A percentile compares a stretch with the other conserved stretches of the same genome.
Conservation (phyloP, 1,139 yeast species). For the Suhomyces wounanorum region DNA sequence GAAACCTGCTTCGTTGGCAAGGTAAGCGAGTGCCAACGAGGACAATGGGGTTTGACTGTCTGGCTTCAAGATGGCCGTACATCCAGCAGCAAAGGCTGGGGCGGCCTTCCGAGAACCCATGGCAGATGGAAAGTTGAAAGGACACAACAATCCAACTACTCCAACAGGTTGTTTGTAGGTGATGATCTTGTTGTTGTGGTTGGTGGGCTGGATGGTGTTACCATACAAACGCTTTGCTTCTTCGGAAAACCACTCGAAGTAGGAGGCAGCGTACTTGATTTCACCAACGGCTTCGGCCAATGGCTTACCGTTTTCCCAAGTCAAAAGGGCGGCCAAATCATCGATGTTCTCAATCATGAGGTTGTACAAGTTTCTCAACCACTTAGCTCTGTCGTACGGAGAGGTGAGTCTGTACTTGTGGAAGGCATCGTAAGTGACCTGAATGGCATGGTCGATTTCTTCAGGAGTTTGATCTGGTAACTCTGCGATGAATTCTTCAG, state of each 20-base stretch:
- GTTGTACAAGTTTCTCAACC: conserved; percentile 54
- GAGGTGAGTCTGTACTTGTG: conserved; percentile 55
- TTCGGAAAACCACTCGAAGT: conserved; percentile 49
- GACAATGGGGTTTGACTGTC: conserved; percentile 49
- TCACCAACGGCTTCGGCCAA: conserved; percentile 45
- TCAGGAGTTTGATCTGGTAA: conserved; percentile 59
- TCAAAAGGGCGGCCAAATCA: conserved; percentile 44
- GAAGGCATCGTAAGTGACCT: conserved; percentile 63
- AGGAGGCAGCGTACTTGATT: conserved; percentile 45
- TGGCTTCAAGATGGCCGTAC: conserved; percentile 49
- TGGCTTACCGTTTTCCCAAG: conserved; percentile 49
- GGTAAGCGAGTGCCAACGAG: conserved; percentile 47
- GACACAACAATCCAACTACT: conserved; percentile 50
- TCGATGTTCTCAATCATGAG: conserved; percentile 44
- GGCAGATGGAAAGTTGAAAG: conserved; percentile 51
- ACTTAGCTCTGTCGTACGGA: conserved; percentile 64
- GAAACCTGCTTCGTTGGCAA: conserved; percentile 47
- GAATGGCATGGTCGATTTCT: conserved; percentile 61
- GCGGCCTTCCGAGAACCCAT: conserved; percentile 53
- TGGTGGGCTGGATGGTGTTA: conserved; percentile 43
- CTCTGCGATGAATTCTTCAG: conserved; percentile 55
- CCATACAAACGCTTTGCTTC: conserved; percentile 47
- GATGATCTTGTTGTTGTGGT: conserved; percentile 39
- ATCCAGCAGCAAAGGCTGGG: conserved; percentile 53
- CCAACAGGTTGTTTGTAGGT: conserved; percentile 52